A percentile compares a stretch with the other conserved stretches of the same genome.
Conservation (phyloP, 1,284 basidiomycete genomes). For the Porodaedalea pini region DNA sequence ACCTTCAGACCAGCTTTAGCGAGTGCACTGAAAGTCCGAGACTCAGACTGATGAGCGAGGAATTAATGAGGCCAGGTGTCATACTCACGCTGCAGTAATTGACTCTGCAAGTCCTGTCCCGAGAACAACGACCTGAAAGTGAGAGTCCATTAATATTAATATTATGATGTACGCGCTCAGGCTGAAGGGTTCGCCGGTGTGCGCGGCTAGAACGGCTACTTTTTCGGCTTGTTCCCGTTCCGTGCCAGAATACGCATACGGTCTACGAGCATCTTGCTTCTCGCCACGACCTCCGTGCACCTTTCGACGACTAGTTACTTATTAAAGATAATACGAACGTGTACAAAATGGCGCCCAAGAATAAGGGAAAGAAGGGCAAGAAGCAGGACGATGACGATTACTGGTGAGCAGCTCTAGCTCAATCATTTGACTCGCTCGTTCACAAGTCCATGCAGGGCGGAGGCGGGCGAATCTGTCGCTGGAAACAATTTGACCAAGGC, state of each 20-base stretch:
- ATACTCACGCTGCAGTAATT: slow-evolving; percentile 78
- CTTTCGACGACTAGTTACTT: neutral
- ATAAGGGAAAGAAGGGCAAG: slow-evolving; percentile 84
- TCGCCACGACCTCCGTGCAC: neutral
- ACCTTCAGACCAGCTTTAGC: too few relatives aligned
- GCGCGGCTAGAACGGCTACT: neutral
- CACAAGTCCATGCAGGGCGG: slow-evolving; percentile 48
- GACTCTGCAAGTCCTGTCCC: too few relatives aligned
- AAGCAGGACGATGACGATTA: slow-evolving; percentile 71
- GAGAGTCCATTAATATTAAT: too few relatives aligned
- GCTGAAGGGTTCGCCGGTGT: neutral
- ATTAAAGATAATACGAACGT: neutral
- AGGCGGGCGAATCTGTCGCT: slow-evolving; percentile 58
- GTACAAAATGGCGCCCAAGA: slow-evolving; percentile 78
- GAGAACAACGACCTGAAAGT: too few relatives aligned
- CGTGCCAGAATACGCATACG: neutral
- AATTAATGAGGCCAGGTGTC: slow-evolving; percentile 14
- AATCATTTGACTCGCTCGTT: slow-evolving; percentile 20
- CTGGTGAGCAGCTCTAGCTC: slow-evolving; percentile 49
- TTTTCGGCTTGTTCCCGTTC: neutral
- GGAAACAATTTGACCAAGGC: slow-evolving; percentile 35
- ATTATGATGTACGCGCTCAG: too few relatives aligned
- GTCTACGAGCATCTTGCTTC: neutral
- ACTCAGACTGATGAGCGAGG: slow-evolving; percentile 27
- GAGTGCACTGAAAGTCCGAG: too few relatives aligned